Evolutionary conservation across 2,329 filamentous ascomycete species (phyloP).

Genomic region (Arthrobotrys sphaeroides): DNA sequence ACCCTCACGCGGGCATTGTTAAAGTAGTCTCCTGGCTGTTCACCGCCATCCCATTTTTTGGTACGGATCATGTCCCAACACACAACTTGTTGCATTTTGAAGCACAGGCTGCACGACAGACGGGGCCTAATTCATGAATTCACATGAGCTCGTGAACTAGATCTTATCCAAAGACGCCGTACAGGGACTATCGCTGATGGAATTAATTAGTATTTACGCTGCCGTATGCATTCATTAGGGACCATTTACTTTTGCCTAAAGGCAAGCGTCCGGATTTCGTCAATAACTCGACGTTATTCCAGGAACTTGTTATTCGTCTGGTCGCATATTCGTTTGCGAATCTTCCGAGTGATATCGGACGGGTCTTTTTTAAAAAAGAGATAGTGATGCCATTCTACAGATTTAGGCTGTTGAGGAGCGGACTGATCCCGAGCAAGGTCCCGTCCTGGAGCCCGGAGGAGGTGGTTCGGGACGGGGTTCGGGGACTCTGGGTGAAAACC

Average conservation of each 20-base stretch:
- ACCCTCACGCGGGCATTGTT: slow-evolving; percentile 69
- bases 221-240: slow-evolving; percentile 69
- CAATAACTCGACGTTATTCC: slow-evolving; percentile 75
- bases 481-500: slow-evolving; percentile 44
- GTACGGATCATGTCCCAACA: slow-evolving; percentile 64
- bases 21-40: slow-evolving; percentile 69
- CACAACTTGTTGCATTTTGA: slow-evolving; percentile 31
- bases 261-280: slow-evolving; percentile 70
- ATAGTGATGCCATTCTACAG: slow-evolving; percentile 78
- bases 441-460: slow-evolving; percentile 67
- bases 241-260: slow-evolving; percentile 66
- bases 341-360: slow-evolving; percentile 73
- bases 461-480: slow-evolving; percentile 23
- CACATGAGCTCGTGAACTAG: too few species aligned
- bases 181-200: too few species aligned
- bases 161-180: too few species aligned
- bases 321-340: slow-evolving; percentile 80
- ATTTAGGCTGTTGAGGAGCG: slow-evolving; percentile 79
- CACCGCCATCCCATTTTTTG: slow-evolving; percentile 74
- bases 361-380: slow-evolving; percentile 79
- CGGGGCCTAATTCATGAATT: too few species aligned
- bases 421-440: slow-evolving; percentile 59
- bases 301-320: slow-evolving; percentile 79
- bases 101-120: neutral
- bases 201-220: slow-evolving; percentile 70